A percentile compares a stretch with the other conserved stretches of the same genome.
phyloP scores from a whole-genome alignment of 257 asterid species.

The Linaria vulgaris region DNA sequence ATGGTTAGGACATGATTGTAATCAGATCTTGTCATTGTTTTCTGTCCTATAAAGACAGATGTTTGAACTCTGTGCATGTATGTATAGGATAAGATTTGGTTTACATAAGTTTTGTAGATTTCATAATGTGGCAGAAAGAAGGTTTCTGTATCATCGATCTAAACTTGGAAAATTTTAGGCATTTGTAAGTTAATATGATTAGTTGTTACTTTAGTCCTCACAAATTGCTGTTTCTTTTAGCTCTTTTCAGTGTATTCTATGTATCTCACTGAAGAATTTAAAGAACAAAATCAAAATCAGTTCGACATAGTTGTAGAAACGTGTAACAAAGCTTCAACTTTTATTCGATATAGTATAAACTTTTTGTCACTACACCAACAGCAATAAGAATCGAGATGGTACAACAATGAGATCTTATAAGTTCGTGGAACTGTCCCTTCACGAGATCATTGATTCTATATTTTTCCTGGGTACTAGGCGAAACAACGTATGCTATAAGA shows the following conservation, averaged over 20 bases:
- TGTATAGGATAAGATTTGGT: neutral
- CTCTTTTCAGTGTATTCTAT: neutral
- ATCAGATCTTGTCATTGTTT: no score
- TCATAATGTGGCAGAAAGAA: neutral
- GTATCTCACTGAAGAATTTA: no score
- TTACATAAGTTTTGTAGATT: slow-evolving; percentile 6
- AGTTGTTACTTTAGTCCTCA: neutral
- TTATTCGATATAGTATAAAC: slow-evolving; percentile 29
- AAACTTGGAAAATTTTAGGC: neutral
- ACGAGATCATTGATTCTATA: slow-evolving; percentile 34
- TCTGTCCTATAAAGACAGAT: no score
- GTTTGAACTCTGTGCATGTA: no score
- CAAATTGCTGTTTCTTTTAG: neutral
- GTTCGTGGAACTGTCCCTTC: slow-evolving; percentile 21
- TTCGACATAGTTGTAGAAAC: neutral
- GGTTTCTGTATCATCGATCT: slow-evolving; percentile 1
- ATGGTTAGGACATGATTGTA: no score
- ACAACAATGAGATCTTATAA: slow-evolving; percentile 22
- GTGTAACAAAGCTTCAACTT: slow-evolving; percentile 24
- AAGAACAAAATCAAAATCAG: no score
- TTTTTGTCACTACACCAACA: slow-evolving; percentile 31
- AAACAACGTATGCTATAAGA: slow-evolving; percentile 22
- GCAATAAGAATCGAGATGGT: neutral
- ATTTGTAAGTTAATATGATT: neutral
- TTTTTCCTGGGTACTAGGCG: slow-evolving; percentile 22